Base-by-base conservation (phyloP, 495 filamentous ascomycete genomes). In the Penicillium samsonianum region DNA sequence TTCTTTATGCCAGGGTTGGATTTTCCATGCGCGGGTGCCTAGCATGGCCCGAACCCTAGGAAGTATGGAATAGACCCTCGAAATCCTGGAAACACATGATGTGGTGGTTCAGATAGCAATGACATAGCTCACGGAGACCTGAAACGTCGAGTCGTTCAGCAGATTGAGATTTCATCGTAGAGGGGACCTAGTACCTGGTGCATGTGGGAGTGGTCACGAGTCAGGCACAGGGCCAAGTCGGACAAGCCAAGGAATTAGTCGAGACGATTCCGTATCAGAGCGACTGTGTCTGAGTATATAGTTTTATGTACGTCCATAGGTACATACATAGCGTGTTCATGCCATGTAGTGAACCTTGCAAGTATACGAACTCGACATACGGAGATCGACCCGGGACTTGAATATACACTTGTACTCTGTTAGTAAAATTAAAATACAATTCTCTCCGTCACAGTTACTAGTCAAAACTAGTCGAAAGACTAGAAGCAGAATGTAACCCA, bases 81-180 rank as follows among this genome's bases (percentile, higher is more conserved):
- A 20, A 20, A 46, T 9, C 12, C 16, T 26, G 7, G 43, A 9
- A n/a, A 26, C 33, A 23, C 54, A 33, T 43, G 37, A 35, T 35
- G 22, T 40, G 54, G 23, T 38, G 12, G 59, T 57, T 35, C 17
- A 43, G 20, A 53, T 61, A 11, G 22, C 22, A 53, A 61, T 57
- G 41, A 31, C 42, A 31, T 47, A 5, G 35, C 44, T 23, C 25
- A 17, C n/a, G 35, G 35, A 33, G 41, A 60, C 37, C 5, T 33
- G 45, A 48, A 48, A 48, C 26, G 28, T 6, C n/a, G 17, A 6
- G 45, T 46, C 7, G 44, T 33, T 48, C 45, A 48, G 28, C 28
- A 28, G 38, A 57, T 53, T 57, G 25, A 17, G 5, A 58, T 47
- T 61, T 50, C 47, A 53, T 47, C 53, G 48, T 23, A 57, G 48